phyloP scores from a whole-genome alignment of 208 protist species.

The Naegleria fowleri region DNA sequence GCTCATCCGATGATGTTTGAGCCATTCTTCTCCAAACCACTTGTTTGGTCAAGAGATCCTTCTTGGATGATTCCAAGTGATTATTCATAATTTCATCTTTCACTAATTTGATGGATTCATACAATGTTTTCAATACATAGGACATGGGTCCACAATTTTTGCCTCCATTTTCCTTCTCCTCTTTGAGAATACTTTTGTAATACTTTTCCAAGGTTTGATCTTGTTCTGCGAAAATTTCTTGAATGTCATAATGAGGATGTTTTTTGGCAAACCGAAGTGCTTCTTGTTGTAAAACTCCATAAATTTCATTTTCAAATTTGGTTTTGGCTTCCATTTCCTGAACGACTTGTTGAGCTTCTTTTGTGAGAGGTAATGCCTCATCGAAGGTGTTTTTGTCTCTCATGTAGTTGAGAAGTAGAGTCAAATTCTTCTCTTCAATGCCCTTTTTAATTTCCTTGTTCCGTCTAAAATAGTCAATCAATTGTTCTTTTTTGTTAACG shows the following conservation, averaged over 20 bases:
- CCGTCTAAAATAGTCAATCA: not conserved
- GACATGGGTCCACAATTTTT: not conserved
- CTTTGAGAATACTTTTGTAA: not conserved
- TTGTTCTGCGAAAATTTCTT: not conserved
- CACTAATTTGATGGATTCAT: not conserved
- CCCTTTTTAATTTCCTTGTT: not conserved
- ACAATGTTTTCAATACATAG: not conserved
- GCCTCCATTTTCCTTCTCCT: not conserved
- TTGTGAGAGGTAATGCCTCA: not conserved
- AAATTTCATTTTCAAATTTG: constrained; percentile 9
- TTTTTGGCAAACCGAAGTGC: not conserved
- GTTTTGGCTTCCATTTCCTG: not conserved
- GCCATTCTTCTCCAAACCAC: not conserved
- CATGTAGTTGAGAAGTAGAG: not conserved
- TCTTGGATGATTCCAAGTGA: not conserved
- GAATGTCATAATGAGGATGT: not conserved
- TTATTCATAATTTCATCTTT: not conserved
- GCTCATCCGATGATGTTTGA: not conserved
- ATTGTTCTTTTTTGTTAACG: not conserved
- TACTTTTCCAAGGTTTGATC: not conserved
- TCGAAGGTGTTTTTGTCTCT: not conserved
- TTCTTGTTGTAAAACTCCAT: not conserved
- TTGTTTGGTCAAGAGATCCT: not conserved
- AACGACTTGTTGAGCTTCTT: not conserved
- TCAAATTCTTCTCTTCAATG: not conserved